phyloP scores from a whole-genome alignment of 768 basidiomycete species.

The Lactifluus hygrophoroides region DNA sequence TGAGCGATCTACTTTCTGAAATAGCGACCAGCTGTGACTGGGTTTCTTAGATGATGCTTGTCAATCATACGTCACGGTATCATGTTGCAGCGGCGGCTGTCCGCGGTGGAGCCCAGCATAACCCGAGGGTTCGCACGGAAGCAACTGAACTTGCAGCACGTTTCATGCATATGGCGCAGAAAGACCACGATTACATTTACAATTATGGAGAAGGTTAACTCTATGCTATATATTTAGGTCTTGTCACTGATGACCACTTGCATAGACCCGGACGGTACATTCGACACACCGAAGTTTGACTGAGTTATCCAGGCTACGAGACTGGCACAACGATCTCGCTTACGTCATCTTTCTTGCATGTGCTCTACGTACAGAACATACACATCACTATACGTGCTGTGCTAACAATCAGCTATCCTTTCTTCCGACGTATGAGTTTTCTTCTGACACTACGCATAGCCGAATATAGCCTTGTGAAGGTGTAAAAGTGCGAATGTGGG shows the following conservation, averaged over 20 bases:
- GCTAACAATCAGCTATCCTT: too few species aligned
- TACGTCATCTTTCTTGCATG: too few species aligned
- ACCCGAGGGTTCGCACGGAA: conserved; percentile 45
- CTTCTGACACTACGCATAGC: too few species aligned
- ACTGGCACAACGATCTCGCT: too few species aligned
- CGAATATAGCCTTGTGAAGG: too few species aligned
- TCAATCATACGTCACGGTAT: conserved; percentile 60
- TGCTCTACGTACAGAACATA: too few species aligned
- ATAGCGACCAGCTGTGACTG: neutral
- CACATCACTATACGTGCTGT: too few species aligned
- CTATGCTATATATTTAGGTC: too few species aligned
- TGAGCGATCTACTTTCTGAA: conserved; percentile 25
- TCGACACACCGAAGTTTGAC: conserved; percentile 22
- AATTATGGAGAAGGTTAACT: conserved; percentile 46
- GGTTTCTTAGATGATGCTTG: conserved; percentile 60
- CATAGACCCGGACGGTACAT: conserved; percentile 28
- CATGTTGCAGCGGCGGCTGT: conserved; percentile 56
- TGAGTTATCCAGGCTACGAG: too few species aligned
- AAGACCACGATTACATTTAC: conserved; percentile 55
- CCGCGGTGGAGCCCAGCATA: conserved; percentile 42
- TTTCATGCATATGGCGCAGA: conserved; percentile 51
- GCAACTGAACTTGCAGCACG: conserved; percentile 50
- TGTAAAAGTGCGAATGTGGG: too few species aligned
- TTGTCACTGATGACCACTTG: neutral
- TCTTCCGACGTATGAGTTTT: too few species aligned